Evolutionary conservation across 768 basidiomycete species (phyloP).

Genomic region (Porphyrellus cyaneotinctus): DNA sequence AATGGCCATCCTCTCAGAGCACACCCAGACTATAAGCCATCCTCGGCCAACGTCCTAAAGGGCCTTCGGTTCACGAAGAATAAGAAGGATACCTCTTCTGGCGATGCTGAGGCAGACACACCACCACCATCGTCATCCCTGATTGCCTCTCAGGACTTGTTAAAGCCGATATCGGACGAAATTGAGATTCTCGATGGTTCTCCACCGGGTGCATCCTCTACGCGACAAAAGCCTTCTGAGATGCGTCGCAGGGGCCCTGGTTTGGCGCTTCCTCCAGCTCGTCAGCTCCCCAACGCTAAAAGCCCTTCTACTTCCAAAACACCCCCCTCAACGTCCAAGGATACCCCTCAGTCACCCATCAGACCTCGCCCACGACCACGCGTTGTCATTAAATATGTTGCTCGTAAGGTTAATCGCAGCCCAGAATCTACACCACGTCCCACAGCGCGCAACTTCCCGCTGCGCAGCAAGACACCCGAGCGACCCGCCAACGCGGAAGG

Average conservation of each 20-base stretch:
- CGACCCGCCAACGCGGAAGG: neutral
- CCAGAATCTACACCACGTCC: constrained; percentile 19
- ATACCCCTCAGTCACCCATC: neutral
- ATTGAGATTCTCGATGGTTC: constrained; percentile 2
- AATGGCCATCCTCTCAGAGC: constrained; percentile 13
- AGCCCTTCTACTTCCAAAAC: constrained; percentile 5
- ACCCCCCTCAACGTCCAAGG: neutral
- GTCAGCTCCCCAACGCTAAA: neutral
- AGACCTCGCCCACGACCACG: constrained; percentile 17
- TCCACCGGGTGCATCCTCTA: neutral
- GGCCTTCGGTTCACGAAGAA: constrained; percentile 36
- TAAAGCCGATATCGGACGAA: constrained; percentile 19
- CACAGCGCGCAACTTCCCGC: neutral
- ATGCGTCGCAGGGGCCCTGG: constrained; percentile 5
- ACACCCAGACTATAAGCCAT: constrained; percentile 26
- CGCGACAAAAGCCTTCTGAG: neutral
- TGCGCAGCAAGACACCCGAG: constrained; percentile 8
- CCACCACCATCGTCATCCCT: constrained; percentile 23
- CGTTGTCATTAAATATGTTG: neutral
- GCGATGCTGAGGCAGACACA: neutral
- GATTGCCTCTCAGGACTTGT: constrained; percentile 21
- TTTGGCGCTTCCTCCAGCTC: neutral
- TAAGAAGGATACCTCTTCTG: constrained; percentile 10
- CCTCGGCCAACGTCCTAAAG: constrained; percentile 2
- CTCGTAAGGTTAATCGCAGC: constrained; percentile 5